Evolutionary conservation across 768 basidiomycete species (phyloP), one percentile per base, ranked within the genome.

Genomic region (Rhodosporidiobolus sp.): DNA sequence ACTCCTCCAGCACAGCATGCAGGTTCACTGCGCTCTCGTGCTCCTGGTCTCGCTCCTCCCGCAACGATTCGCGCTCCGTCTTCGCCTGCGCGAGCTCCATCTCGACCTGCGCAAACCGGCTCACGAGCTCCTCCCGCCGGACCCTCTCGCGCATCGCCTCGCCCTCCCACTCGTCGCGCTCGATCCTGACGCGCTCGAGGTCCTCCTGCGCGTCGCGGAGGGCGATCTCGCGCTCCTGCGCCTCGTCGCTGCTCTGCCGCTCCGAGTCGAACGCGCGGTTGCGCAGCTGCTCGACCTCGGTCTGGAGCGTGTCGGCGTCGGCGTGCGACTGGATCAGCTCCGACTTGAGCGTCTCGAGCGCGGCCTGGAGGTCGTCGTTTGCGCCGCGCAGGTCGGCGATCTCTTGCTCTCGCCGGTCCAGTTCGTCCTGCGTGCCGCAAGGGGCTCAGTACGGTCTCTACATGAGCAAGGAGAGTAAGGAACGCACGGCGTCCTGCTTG

Each of bases 311-410:
- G 72, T 90, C 88, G 0, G 86, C 84, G 79, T 97, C 94, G 45
- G 86, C 86, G 74, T 90, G 87, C 3, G 91, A 89, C 0, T 86
- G 83, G 57, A 89, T 83, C 55, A 97, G 85, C 79, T 99, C 96
- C 1, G 85, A 78, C 79, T 90, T 89, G 49, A 98, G 85, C 14
- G 92, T 89, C 65, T 90, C 87, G 38, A 96, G 82, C 0, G 92
- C 91, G 46, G 11, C n/a, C 4, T 98, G 96, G 54, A 99, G 89
- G 85, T 98, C 96, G 88, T 98, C 96, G 95, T 99, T 84, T 26
- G 17, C 24, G 46, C 85, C 86, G 4, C 86, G 88, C 35, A 97
- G 83, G 68, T 88, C 86, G 67, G 90, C 89, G 46, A 96, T 86
- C 46, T 88, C 85, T 77, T 90, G 88, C 79, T 93, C 93, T 72